These are phyloP conservation scores for Phanerochaete sordida DNA, from an alignment of 768 basidiomycete genomes.

Conservation along the genomic window DNA sequence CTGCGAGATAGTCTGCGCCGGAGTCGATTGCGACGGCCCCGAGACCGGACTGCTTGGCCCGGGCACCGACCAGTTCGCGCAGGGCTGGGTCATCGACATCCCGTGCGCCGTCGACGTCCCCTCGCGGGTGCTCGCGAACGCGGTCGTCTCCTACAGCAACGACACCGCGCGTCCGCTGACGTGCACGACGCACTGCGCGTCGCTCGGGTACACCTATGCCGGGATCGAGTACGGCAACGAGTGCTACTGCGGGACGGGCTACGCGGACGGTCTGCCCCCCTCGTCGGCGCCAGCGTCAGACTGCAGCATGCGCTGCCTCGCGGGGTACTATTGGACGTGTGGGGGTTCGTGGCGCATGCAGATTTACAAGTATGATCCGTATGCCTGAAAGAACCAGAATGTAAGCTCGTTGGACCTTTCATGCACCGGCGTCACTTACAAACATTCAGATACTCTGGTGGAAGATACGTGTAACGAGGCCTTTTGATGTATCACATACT, in stretches of 20 bases:
- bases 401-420: too few species aligned
- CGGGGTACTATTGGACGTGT: slow-evolving; percentile 11
- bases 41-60: background rate
- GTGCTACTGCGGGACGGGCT: slow-evolving; percentile 21
- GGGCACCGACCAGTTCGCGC: slow-evolving; percentile 4
- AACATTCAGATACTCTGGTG: too few species aligned
- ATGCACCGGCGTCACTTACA: too few species aligned
- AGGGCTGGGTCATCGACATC: slow-evolving; percentile 14
- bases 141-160: slow-evolving; percentile 10
- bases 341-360: slow-evolving; percentile 17
- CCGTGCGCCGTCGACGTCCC: slow-evolving; percentile 19
- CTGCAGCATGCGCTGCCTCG: slow-evolving; percentile 19
- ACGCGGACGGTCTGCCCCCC: background rate
- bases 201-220: slow-evolving; percentile 17
- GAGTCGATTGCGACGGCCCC: slow-evolving; percentile 6
- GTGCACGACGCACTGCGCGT: slow-evolving; percentile 15
- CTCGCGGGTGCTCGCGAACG: slow-evolving; percentile 15
- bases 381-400: background rate
- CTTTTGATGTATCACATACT: too few species aligned
- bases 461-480: too few species aligned
- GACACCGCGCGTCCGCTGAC: slow-evolving; percentile 14
- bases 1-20: background rate
- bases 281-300: slow-evolving; percentile 3
- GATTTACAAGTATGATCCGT: background rate
- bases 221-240: slow-evolving; percentile 23